phyloP scores from a whole-genome alignment of 805 yeast species.

The Clavispora asparagi region DNA sequence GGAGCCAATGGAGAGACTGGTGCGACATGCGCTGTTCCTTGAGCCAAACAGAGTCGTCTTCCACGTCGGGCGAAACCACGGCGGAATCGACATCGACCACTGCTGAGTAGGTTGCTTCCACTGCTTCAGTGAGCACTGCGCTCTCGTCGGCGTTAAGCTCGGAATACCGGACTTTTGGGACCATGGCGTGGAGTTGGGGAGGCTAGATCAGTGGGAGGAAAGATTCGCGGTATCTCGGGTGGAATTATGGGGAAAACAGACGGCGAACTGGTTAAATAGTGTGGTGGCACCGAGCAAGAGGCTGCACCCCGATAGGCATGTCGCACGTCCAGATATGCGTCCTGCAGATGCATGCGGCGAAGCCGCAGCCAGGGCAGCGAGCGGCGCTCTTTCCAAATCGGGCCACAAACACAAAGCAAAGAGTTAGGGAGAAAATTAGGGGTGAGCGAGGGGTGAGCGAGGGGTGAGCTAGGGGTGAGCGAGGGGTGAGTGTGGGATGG shows the following conservation, averaged over 20 bases:
- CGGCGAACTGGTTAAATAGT: too few species aligned
- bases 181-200: too few species aligned
- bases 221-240: too few species aligned
- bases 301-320: not conserved
- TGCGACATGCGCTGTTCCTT: constrained; percentile 45
- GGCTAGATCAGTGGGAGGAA: too few species aligned
- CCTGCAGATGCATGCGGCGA: not conserved
- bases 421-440: too few species aligned
- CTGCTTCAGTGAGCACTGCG: constrained; percentile 25
- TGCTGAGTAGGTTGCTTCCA: constrained; percentile 36
- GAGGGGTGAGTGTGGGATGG: too few species aligned
- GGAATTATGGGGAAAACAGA: too few species aligned
- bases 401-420: too few species aligned
- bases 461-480: too few species aligned
- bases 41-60: constrained; percentile 45
- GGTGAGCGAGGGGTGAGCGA: too few species aligned
- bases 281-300: not conserved
- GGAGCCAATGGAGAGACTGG: constrained; percentile 44
- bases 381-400: not conserved
- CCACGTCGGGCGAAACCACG: constrained; percentile 9
- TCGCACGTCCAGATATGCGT: not conserved
- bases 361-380: not conserved
- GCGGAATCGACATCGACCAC: constrained; percentile 33
- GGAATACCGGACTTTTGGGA: constrained; percentile 2
- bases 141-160: constrained; percentile 7